Conservation (phyloP, 257 asterid species). For the Petunia secreta region DNA sequence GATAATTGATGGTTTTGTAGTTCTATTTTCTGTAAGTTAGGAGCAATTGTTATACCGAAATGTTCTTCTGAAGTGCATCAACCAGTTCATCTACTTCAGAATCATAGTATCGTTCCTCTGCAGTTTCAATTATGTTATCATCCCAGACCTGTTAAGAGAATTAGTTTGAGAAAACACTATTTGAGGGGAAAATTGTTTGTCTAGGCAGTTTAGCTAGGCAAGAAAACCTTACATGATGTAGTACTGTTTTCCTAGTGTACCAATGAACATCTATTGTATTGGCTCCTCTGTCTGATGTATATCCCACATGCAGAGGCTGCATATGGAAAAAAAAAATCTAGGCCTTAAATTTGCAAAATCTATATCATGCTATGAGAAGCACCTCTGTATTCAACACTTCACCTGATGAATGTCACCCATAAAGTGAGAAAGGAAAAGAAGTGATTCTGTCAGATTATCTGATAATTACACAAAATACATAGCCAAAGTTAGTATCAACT, state of each 20-base stretch:
- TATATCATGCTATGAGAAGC: no score
- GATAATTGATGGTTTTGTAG: neutral
- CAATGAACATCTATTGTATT: constrained; percentile 76
- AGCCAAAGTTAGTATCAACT: neutral
- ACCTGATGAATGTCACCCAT: constrained; percentile 95
- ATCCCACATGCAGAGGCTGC: constrained; percentile 86
- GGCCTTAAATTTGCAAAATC: neutral
- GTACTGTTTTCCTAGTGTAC: constrained; percentile 70
- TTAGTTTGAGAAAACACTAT: neutral
- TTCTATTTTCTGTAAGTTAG: neutral
- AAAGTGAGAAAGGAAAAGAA: constrained; percentile 80
- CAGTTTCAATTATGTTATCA: constrained; percentile 70
- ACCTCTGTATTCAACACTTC: neutral
- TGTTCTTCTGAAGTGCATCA: constrained; percentile 60
- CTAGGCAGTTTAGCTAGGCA: neutral
- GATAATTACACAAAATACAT: constrained; percentile 30
- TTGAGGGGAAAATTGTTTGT: neutral
- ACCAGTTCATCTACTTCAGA: constrained; percentile 56
- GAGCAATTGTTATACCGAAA: constrained; percentile 50
- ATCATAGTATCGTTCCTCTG: constrained; percentile 53
- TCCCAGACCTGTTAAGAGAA: constrained; percentile 69
- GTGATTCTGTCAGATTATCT: constrained; percentile 87
- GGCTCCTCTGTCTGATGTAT: constrained; percentile 54
- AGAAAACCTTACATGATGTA: constrained; percentile 69
- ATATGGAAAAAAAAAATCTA: neutral